A percentile compares a stretch with the other conserved stretches of the same genome.
Conservation (phyloP, 2,329 filamentous ascomycete genomes). For the Delphinella strobiligena region DNA sequence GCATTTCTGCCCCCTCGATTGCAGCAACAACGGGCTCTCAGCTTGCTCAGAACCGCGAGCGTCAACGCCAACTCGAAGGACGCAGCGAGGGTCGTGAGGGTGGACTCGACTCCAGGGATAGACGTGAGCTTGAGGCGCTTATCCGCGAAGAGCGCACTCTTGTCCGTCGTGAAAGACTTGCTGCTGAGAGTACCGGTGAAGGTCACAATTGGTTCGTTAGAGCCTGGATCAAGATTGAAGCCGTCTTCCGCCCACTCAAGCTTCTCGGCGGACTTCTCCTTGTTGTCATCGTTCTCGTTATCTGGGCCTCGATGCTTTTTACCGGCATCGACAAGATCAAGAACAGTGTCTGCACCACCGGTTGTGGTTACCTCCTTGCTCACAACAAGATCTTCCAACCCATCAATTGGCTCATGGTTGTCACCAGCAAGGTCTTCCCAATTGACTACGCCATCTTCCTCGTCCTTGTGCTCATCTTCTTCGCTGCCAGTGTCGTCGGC, state of each 20-base stretch:
- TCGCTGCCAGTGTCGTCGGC: slow-evolving; percentile 76
- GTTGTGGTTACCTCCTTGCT: slow-evolving; percentile 84
- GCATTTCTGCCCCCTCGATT: slow-evolving; percentile 70
- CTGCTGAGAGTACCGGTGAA: slow-evolving; percentile 68
- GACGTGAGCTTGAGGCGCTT: slow-evolving; percentile 75
- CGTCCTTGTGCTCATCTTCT: slow-evolving; percentile 73
- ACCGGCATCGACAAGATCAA: slow-evolving; percentile 93
- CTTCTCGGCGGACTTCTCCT: slow-evolving; percentile 72
- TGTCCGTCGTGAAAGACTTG: slow-evolving; percentile 76
- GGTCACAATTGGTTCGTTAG: slow-evolving; percentile 62
- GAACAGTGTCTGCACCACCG: slow-evolving; percentile 83
- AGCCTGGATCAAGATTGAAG: slow-evolving; percentile 67
- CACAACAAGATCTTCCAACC: slow-evolving; percentile 89
- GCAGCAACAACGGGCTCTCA: slow-evolving; percentile 66
- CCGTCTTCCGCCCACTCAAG: slow-evolving; percentile 77
- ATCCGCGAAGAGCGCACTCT: slow-evolving; percentile 85
- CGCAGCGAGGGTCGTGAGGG: slow-evolving; percentile 66
- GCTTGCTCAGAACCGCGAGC: slow-evolving; percentile 77
- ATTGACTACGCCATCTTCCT: slow-evolving; percentile 87
- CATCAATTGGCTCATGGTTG: slow-evolving; percentile 77
- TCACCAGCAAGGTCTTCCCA: slow-evolving; percentile 73
- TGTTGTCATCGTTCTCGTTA: slow-evolving; percentile 58
- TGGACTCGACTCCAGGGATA: slow-evolving; percentile 71
- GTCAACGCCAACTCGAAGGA: slow-evolving; percentile 81
- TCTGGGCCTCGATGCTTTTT: slow-evolving; percentile 88